Evolutionary conservation across 2,329 filamentous ascomycete genomes (phyloP), one percentile per base, ranked within the genome.

Genomic region (Colletotrichum cordylinicola): DNA sequence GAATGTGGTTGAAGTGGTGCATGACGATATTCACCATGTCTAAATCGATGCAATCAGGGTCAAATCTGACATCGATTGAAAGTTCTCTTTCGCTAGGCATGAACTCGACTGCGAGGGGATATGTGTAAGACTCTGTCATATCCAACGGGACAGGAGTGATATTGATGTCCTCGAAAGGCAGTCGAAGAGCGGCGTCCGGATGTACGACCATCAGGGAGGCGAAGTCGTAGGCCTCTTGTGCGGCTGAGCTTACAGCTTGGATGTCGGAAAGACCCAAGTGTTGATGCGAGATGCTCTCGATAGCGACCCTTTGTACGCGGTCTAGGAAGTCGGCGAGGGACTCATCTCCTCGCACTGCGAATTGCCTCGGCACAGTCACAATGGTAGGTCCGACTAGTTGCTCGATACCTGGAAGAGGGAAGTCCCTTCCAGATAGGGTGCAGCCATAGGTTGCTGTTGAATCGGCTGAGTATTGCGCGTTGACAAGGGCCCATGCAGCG

Each of bases 381-480:
- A 84, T 81, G 2, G 80, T 80, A 5, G 82, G 81, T 6, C 81
- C 83, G 5, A 79, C 67, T 24, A 83, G 80, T 2, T 78, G 67
- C 7, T 80, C 78, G 7, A 84, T 77, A 15, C 79, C 80, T 10
- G 66, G 24, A 1, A 84, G 71, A 7, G 79, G 75, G 9, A 80
- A 79, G 16, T 81, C 75, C 4, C 83, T 80, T 15, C 83, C 83
- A 2, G 80, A 81, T 6, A 82, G 61, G 0, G 80, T 80, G 24
- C 74, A 77, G 6, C 80, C 81, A 55, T 82, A 87, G 0, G 78
- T 67, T 2, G 82, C 75, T 18, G 60, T 62, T 8, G 69, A 43
- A 15, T 76, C 83, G 77, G 56, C 82, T 78, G 85, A 81, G 66
- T 87, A 86, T 2, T 83, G 77, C 0, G 82, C 82, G 4, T 85